Evolutionary conservation across 805 yeast genomes (phyloP).

Genomic region (Hyphopichia homilentoma): DNA sequence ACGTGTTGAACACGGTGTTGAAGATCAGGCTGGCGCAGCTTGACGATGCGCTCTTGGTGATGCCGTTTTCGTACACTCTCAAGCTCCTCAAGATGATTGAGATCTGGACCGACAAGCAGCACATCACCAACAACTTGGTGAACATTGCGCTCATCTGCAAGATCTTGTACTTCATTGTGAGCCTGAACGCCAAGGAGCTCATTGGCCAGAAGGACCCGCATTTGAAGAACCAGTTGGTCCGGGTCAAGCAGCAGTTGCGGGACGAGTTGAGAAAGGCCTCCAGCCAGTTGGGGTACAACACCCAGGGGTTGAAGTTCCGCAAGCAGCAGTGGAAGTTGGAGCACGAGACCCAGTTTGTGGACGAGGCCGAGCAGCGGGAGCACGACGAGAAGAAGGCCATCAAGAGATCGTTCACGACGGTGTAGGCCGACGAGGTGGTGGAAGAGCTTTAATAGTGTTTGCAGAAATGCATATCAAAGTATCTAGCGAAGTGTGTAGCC

Average conservation of each 20-base stretch:
- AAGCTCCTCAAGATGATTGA: slow-evolving; percentile 70
- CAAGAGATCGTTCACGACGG: slow-evolving; percentile 72
- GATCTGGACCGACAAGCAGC: slow-evolving; percentile 57
- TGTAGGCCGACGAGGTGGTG: no score
- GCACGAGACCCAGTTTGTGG: slow-evolving; percentile 73
- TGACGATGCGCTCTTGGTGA: slow-evolving; percentile 87
- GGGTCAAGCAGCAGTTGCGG: slow-evolving; percentile 63
- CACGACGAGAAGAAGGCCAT: slow-evolving; percentile 53
- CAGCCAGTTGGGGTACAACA: slow-evolving; percentile 72
- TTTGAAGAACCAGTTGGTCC: slow-evolving; percentile 60
- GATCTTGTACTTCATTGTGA: slow-evolving; percentile 69
- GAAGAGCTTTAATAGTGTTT: no score
- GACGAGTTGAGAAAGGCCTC: slow-evolving; percentile 47
- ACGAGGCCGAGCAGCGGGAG: slow-evolving; percentile 54
- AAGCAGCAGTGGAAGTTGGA: slow-evolving; percentile 74
- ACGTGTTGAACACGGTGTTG: slow-evolving; percentile 67
- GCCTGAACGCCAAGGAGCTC: slow-evolving; percentile 75
- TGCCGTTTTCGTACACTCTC: slow-evolving; percentile 82
- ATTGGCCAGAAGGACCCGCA: slow-evolving; percentile 61
- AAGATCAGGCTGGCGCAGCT: slow-evolving; percentile 80
- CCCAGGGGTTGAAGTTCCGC: slow-evolving; percentile 74
- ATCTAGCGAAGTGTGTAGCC: no score
- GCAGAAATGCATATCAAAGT: no score
- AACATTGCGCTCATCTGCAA: slow-evolving; percentile 66
- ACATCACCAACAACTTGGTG: slow-evolving; percentile 39